Conservation (phyloP, 192 early-diverging fungal species). For the Obelidium mucronatum region DNA sequence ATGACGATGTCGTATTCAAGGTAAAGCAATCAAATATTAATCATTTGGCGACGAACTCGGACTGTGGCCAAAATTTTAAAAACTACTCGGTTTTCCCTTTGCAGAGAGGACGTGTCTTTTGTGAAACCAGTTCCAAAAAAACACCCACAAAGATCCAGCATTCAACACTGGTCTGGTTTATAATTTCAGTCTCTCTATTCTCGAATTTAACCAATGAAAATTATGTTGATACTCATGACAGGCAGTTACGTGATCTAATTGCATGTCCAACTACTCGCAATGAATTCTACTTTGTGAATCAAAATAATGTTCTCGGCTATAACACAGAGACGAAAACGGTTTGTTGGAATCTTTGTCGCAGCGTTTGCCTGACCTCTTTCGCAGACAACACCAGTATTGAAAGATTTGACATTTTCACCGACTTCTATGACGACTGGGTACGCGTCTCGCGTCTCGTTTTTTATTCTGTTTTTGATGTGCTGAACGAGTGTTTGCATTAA, state of each 20-base stretch:
- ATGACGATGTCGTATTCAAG: slow-evolving; percentile 4
- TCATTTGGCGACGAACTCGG: too few relatives aligned
- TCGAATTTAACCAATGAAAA: not conserved
- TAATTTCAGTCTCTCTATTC: not conserved
- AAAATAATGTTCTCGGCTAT: slow-evolving; percentile 70
- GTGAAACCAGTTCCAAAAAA: slow-evolving; percentile 71
- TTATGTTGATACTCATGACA: slow-evolving; percentile 41
- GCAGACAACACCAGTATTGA: slow-evolving; percentile 66
- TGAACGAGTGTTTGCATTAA: slow-evolving; percentile 20
- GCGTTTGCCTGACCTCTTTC: not conserved
- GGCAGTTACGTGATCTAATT: slow-evolving; percentile 93
- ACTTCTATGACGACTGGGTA: slow-evolving; percentile 78
- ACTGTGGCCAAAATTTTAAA: not conserved
- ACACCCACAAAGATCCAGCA: slow-evolving; percentile 83
- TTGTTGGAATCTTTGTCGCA: not conserved
- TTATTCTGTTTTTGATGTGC: not conserved
- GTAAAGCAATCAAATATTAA: too few relatives aligned
- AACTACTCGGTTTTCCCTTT: not conserved
- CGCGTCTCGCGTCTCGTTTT: not conserved
- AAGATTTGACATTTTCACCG: slow-evolving; percentile 80
- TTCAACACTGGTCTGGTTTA: slow-evolving; percentile 84
- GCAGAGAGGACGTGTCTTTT: slow-evolving; percentile 73
- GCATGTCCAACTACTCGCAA: slow-evolving; percentile 73
- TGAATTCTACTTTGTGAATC: slow-evolving; percentile 83
- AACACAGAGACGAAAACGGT: slow-evolving; percentile 66